Evolutionary conservation across 345 rosid genomes (phyloP).

Genomic region (Syzygium oleosum): DNA sequence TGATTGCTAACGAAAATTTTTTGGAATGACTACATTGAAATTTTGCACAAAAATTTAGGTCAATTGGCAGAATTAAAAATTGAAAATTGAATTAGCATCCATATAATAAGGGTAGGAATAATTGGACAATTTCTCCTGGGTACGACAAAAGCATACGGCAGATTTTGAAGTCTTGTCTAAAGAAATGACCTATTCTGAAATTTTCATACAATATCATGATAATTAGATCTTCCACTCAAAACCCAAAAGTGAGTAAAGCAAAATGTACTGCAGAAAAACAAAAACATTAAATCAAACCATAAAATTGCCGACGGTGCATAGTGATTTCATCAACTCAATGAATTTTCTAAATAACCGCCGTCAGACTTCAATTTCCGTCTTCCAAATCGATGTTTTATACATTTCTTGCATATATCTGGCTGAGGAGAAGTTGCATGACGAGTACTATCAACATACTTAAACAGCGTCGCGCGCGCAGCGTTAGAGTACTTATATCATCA

Average conservation of each 20-base stretch:
- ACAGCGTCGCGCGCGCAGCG: not conserved
- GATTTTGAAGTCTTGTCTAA: not conserved
- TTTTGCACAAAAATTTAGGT: rapidly evolving
- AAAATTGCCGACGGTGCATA: not conserved
- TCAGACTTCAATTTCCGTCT: not conserved
- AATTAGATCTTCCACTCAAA: not conserved
- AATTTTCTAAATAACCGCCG: not conserved
- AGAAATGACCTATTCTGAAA: not conserved
- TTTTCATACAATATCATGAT: not conserved
- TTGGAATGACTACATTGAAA: rapidly evolving
- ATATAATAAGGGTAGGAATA: rapidly evolving
- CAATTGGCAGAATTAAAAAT: not conserved
- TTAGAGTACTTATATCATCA: not conserved
- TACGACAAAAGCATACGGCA: not conserved
- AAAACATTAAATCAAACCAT: not conserved
- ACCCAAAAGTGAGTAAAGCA: not conserved
- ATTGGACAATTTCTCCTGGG: not conserved
- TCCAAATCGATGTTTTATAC: not conserved
- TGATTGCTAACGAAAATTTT: rapidly evolving
- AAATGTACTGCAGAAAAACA: not conserved
- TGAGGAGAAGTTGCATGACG: not conserved
- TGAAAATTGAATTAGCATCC: not conserved
- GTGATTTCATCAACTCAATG: not conserved
- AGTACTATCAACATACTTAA: not conserved
- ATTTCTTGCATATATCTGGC: not conserved